These are phyloP conservation scores for Vinca minor DNA, from an alignment of 257 asterid species.

Conservation along the genomic window DNA sequence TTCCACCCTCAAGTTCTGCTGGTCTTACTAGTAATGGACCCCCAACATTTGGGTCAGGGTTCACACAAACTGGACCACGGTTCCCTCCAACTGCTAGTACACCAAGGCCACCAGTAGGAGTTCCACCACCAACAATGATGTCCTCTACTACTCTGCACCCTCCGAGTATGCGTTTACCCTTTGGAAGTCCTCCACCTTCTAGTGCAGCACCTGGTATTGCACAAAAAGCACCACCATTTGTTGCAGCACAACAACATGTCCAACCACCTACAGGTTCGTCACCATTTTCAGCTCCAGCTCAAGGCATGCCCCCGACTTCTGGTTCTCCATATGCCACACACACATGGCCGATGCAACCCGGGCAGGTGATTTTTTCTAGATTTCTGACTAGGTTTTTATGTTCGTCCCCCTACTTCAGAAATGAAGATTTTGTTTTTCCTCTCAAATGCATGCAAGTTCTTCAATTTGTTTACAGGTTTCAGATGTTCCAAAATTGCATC, in stretches of 20 bases:
- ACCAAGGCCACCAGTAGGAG: conserved; percentile 51
- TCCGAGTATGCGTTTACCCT: conserved; percentile 56
- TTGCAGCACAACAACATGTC: conserved; percentile 39
- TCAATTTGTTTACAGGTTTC: not conserved
- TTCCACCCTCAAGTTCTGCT: conserved; percentile 37
- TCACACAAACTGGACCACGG: too few relatives aligned
- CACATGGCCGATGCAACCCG: conserved; percentile 68
- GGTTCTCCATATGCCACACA: conserved; percentile 69
- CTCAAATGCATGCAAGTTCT: not conserved
- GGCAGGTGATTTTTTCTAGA: conserved; percentile 53
- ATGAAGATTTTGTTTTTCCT: not conserved
- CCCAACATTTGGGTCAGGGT: conserved; percentile 44
- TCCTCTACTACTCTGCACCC: conserved; percentile 48
- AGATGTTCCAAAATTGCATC: not conserved
- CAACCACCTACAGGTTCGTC: conserved; percentile 67
- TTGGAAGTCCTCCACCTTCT: conserved; percentile 70
- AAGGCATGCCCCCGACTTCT: conserved; percentile 45
- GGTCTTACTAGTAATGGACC: conserved; percentile 65
- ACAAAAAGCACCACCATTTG: conserved; percentile 61
- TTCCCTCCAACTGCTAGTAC: conserved; percentile 56
- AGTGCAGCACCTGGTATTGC: conserved; percentile 46
- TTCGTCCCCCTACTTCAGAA: not conserved
- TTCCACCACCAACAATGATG: conserved; percentile 41
- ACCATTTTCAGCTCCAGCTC: conserved; percentile 54
- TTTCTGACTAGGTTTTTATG: not conserved